Evolutionary conservation across 2,329 filamentous ascomycete genomes (phyloP), one percentile per base, ranked within the genome.

Genomic region (Fusarium beomiforme): DNA sequence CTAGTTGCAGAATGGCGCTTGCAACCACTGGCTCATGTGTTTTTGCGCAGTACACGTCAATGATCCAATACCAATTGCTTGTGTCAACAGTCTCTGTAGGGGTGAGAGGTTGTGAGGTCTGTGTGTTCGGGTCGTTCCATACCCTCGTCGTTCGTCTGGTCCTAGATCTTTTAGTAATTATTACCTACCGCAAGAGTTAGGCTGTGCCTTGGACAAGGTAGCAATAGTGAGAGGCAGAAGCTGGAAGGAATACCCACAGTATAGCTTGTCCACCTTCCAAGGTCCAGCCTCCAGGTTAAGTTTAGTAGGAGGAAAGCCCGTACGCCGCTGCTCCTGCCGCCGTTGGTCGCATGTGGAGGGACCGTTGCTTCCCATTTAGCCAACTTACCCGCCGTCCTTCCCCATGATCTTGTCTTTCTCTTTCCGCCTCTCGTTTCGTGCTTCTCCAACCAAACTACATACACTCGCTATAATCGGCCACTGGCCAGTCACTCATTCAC

Each of bases 1-100:
- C 63, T 78, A 78, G 76, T 64, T 78, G 75, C 75, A 78, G 71
- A 72, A 70, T 74, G 70, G 74, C 70, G 75, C 71, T 72, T 73
- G 55, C 68, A 77, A 72, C 58, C 71, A 77, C 71, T 77, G 75
- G 75, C 62, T 76, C 71, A 60, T 53, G 60, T 61, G 59, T 62
- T 36, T 70, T 56, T 63, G 33, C 57, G 49, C 65, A 67, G 69
- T 72, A 62, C 66, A 67, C 55, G 67, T 67, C 72, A 66, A 69
- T 47, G 69, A 57, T 57, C 62, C 59, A 69, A 67, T 68, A 4
- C 59, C 57, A 63, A 54, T 63, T 34, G 42, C 54, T 21, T 37
- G 19, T n/a, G 58, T 55, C 37, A 42, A 53, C 41, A 69, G 57
- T 43, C 47, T 73, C 67, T 69, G 73, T 67, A 73, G 71, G 73